A percentile compares a stretch with the other conserved stretches of the same genome.
Conservation (phyloP, 2,329 filamentous ascomycete genomes). For the Rhinocladiella similis region DNA sequence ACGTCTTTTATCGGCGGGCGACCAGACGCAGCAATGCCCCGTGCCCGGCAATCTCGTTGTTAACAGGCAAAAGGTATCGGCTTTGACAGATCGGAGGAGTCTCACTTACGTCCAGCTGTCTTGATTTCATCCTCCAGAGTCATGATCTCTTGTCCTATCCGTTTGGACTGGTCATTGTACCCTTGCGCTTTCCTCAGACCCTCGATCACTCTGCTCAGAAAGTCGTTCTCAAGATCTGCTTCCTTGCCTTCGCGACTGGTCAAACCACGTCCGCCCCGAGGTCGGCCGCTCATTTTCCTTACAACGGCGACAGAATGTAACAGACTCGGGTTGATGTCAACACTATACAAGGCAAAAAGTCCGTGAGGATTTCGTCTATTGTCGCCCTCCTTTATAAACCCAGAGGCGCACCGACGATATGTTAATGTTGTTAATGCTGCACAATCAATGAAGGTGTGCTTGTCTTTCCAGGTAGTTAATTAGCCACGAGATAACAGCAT, state of each 20-base stretch:
- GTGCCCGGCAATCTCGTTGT: background rate
- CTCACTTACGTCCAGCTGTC: slow-evolving; percentile 41
- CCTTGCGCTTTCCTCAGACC: slow-evolving; percentile 27
- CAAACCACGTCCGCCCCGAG: slow-evolving; percentile 22
- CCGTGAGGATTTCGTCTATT: no score
- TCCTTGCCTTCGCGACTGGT: slow-evolving; percentile 27
- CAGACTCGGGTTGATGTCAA: no score
- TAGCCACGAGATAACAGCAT: no score
- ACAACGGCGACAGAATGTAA: background rate
- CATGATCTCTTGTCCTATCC: slow-evolving; percentile 42
- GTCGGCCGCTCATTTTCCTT: slow-evolving; percentile 26
- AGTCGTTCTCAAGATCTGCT: slow-evolving; percentile 27
- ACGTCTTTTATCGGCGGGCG: no score
- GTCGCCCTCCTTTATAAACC: no score
- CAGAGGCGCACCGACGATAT: no score
- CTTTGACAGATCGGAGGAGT: background rate
- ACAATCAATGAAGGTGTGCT: no score
- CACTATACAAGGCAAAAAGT: no score
- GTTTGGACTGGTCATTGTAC: slow-evolving; percentile 25
- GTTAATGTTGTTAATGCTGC: no score
- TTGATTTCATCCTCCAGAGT: slow-evolving; percentile 46
- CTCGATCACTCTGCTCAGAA: slow-evolving; percentile 25
- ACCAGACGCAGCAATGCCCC: no score
- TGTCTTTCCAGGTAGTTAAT: no score
- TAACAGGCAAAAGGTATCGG: background rate